These are phyloP conservation scores for Talaromyces sp. DNA, from an alignment of 2,329 filamentous ascomycete species.

Conservation along the genomic window DNA sequence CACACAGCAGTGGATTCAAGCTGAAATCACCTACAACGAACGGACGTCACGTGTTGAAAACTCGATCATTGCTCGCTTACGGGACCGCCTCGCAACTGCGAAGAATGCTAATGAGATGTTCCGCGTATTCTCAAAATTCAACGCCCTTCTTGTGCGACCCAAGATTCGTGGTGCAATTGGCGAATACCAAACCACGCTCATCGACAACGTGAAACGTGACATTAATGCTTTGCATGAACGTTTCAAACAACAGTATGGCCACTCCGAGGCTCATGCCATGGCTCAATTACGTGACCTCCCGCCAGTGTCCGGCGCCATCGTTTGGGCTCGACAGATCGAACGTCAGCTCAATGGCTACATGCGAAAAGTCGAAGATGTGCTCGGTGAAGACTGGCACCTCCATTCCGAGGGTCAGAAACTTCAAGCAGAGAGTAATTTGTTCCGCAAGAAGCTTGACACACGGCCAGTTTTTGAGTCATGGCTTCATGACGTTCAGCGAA, in stretches of 20 bases:
- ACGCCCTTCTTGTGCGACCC: slow-evolving; percentile 95
- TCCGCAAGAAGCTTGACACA: slow-evolving; percentile 94
- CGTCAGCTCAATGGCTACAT: slow-evolving; percentile 93
- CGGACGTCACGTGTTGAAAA: slow-evolving; percentile 96
- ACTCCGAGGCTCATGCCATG: slow-evolving; percentile 98
- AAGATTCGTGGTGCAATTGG: slow-evolving; percentile 98
- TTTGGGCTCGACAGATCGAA: slow-evolving; percentile 97
- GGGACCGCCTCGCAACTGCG: slow-evolving; percentile 88
- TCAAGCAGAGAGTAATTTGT: slow-evolving; percentile 83
- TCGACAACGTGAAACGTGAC: slow-evolving; percentile 95
- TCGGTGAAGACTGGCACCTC: slow-evolving; percentile 89
- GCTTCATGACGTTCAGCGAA: slow-evolving; percentile 82
- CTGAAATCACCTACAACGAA: slow-evolving; percentile 95
- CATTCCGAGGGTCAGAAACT: slow-evolving; percentile 94
- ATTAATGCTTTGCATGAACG: slow-evolving; percentile 91
- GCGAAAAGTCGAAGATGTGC: slow-evolving; percentile 97
- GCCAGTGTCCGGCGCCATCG: slow-evolving; percentile 92
- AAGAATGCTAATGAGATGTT: slow-evolving; percentile 99
- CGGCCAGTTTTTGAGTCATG: slow-evolving; percentile 92
- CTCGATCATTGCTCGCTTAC: slow-evolving; percentile 90
- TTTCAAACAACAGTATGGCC: slow-evolving; percentile 98
- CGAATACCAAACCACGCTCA: slow-evolving; percentile 96
- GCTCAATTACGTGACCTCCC: slow-evolving; percentile 92
- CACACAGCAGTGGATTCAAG: slow-evolving; percentile 86
- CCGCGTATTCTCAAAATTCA: slow-evolving; percentile 98